Base-by-base conservation (phyloP, 2,329 filamentous ascomycete species). In the Grosmannia penicillata region DNA sequence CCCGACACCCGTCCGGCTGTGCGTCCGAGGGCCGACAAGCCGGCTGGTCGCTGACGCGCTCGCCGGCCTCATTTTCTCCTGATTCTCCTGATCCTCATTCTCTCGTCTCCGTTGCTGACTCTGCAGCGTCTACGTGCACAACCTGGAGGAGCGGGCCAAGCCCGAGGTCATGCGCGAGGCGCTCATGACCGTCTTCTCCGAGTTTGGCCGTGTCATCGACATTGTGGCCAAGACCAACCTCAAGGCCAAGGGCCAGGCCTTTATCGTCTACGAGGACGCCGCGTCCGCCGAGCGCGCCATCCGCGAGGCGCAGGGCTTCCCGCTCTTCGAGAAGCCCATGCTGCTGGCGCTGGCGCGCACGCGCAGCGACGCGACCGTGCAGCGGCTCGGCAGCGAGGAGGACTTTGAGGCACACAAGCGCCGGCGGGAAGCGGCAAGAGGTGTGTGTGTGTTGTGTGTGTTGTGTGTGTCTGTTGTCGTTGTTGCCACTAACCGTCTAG, bases 191-290 rank as follows among this genome's bases (percentile, higher is more conserved):
- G 70, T 96, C 51, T 96, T 96, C 62, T 77, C 77, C 45, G 83
- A 93, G 58, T 95, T 91, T 59, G 91, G 91, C 43, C 72, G 75
- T 43, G 75, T 83, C 35, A 67, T 94, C 33, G 78, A 85, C 45
- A 73, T 82, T 40, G 75, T 86, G 45, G 66, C 70, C 37, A 72
- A 76, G 48, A 84, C 75, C 46, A 95, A 93, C 57, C 60, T 96
- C 23, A 87, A 83, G 56, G 83, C 85, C 31, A 95, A 93, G 56
- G 91, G 91, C 11, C 91, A 98, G 61, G 91, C 91, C 1, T 98
- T 98, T 55, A 63, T 98, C 36, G 86, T 96, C 33, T 96, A 86
- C 56, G 85, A 93, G 50, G 72, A 67, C 44, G 65, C 79, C n/a
- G 81, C 86, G 39, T 74, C 78, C n/a, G 87, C 87, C 4, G 65